Conservation (phyloP, 495 filamentous ascomycete species). For the Glutinoglossum americanum region DNA sequence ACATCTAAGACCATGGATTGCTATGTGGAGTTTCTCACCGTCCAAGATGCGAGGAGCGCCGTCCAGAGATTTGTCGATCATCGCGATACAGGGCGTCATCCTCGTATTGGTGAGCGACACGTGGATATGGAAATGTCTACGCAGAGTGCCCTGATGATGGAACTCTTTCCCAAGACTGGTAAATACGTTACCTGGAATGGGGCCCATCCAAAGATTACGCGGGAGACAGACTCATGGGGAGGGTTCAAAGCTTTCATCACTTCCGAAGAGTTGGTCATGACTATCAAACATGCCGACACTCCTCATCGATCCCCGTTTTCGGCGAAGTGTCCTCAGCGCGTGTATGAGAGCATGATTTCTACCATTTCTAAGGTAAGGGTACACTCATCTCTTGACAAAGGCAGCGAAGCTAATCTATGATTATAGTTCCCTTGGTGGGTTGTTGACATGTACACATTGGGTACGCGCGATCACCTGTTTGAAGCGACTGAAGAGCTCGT, state of each 20-base stretch:
- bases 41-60: conserved; percentile 29
- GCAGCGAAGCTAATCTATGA: neutral
- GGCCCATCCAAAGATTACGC: conserved; percentile 23
- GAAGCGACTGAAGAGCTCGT: conserved; percentile 28
- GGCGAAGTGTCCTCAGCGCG: conserved; percentile 40
- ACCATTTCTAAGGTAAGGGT: conserved; percentile 42
- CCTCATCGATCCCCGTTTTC: conserved; percentile 43
- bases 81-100: conserved; percentile 19
- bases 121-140: conserved; percentile 38
- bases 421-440: conserved; percentile 46
- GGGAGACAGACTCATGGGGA: conserved; percentile 19
- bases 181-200: conserved; percentile 39
- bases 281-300: conserved; percentile 43
- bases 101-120: conserved; percentile 40
- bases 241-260: conserved; percentile 51
- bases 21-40: conserved; percentile 42
- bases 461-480: conserved; percentile 37
- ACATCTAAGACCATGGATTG: conserved; percentile 61
- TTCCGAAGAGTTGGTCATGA: conserved; percentile 45
- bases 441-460: conserved; percentile 37
- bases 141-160: conserved; percentile 38
- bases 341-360: conserved; percentile 55
- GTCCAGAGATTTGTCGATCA: conserved; percentile 25
- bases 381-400: neutral
- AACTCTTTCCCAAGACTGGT: conserved; percentile 41